Evolutionary conservation across 2,329 filamentous ascomycete species (phyloP), one percentile per base, ranked within the genome.

Genomic region (Colletotrichum aenigma): DNA sequence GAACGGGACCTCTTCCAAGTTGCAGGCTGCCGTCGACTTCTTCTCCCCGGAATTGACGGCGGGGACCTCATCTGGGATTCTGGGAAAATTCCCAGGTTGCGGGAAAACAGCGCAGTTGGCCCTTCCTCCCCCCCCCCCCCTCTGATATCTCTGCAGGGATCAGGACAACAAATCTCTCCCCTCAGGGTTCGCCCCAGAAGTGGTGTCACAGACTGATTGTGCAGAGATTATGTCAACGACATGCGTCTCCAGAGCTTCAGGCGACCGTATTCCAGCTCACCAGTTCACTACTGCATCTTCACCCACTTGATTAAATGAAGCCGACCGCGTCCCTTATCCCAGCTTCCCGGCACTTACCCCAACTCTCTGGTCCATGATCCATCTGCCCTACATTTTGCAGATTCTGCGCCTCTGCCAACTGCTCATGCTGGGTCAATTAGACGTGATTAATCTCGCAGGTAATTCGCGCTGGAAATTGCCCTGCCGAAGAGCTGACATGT

Each of bases 401-500:
- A 48, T 38, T 38, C 32, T 18, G 34, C n/a, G 12, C n/a, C 28
- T 18, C 56, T 30, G 26, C 26, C 56, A 21, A 26, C 61, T 43
- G 61, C 62, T 48, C 36, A 48, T 48, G 36, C 36, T 28, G 62
- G 62, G 13, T 9, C 34, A 38, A 48, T 66, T 36, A 38, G n/a
- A 24, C 32, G 61, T 43, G 61, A 36, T 69, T 70, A 67, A 75
- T 67, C 70, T 72, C 58, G 68, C 56, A 68, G 64, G 64, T 64
- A 68, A 73, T 75, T 75, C 73, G 62, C 73, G 70, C 70, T 67
- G 72, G 70, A 75, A 75, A 75, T 75, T 73, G 43, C 64, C 64
- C 55, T 60, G 32, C 58, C 28, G 30, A 61, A 9, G 30, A 28
- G 26, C n/a, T 48, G 32, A 65, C 56, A n/a, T 55, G 55, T 34